A percentile compares a stretch with the other conserved stretches of the same genome.
Conservation (phyloP, 202 grass and related monocot species). For the Brachypodium distachyon region DNA sequence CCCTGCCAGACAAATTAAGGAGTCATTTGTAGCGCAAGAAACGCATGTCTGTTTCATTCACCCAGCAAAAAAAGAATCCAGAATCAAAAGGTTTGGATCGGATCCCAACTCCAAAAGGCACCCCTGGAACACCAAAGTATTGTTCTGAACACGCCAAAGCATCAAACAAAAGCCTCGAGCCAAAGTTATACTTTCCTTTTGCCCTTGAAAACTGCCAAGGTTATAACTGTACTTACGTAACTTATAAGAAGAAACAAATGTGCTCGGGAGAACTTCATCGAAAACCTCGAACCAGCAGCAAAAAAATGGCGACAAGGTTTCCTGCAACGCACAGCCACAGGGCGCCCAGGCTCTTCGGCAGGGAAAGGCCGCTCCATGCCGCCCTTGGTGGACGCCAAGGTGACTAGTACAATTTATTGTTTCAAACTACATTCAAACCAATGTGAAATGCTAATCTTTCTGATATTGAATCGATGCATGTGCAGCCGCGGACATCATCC, state of each 20-base stretch:
- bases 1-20: not conserved
- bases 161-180: constrained; percentile 2
- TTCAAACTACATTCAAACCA: not conserved
- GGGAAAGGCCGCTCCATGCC: constrained; percentile 35
- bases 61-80: not conserved
- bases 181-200: constrained; percentile 64
- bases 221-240: not conserved
- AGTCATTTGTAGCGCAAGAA: not conserved
- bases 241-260: constrained; percentile 32
- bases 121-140: not conserved
- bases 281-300: not conserved
- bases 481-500: constrained; percentile 66
- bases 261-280: not conserved
- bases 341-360: constrained; percentile 26
- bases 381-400: constrained; percentile 56
- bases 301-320: not conserved
- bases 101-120: constrained; percentile 20
- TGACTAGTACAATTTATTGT: not conserved
- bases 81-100: constrained; percentile 37
- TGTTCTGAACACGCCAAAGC: constrained; percentile 2
- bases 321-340: constrained; percentile 4
- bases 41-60: not conserved
- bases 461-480: not conserved
- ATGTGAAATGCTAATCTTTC: not conserved
- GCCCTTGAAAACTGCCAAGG: not conserved